Evolutionary conservation across 176 grass and related monocot species (phyloP), one percentile per base, ranked within the genome.

Genomic region (Areca catechu): DNA sequence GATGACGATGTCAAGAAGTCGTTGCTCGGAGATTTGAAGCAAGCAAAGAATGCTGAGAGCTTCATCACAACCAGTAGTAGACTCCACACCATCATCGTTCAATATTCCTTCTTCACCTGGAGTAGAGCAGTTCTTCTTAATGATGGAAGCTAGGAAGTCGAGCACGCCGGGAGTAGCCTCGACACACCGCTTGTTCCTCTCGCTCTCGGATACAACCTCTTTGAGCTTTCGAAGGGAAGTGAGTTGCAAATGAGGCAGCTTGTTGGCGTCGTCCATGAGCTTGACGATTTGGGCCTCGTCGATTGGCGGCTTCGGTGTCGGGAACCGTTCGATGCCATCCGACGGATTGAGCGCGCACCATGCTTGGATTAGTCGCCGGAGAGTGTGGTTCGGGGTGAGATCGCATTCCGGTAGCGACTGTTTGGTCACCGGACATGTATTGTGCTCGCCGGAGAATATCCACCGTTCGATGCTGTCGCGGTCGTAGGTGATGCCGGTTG

Each of bases 181-280:
- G 25, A 67, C 51, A 50, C 50, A 43, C 16, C 64, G 64, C 25
- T 37, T 67, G 50, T 37, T 54, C 5, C 48, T 50, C 50, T 67
- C 64, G 64, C 64, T 67, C 51, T 54, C 64, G 7, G 51, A 12
- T 3, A 47, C 65, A 28, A 56, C 12, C 5, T 10, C 25, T 51
- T 25, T 9, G 18, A 67, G 51, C 65, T 20, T 34, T 50, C 27
- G 27, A 9, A 67, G 65, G 4, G 65, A 22, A 3, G n/a, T 0
- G 65, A 67, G 51, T 14, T 34, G 65, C 19, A 20, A 27, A 19
- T 25, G 48, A 4, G 25, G 56, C 17, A 20, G 19, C 53, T 16
- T n/a, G n/a, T n/a, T 7, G 16, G 53, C 53, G 3, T 54, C 53
- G 19, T 54, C 19, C 7, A 54, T 9, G 16, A 54, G 5, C 19